Conservation (phyloP, 768 basidiomycete species). For the Steccherinum ochraceum region DNA sequence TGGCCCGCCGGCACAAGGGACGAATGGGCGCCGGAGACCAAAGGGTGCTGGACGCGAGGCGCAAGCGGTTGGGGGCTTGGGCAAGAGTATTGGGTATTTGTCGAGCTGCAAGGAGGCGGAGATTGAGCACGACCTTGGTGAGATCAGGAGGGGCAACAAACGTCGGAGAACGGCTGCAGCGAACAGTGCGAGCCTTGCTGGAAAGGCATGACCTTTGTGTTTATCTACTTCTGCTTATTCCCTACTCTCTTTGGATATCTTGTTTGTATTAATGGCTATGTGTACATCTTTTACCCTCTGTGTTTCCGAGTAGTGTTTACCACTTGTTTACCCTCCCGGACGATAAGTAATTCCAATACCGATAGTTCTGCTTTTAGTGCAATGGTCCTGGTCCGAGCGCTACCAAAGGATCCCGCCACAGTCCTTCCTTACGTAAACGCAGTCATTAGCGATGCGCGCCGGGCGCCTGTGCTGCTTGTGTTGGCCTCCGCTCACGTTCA, state of each 20-base stretch:
- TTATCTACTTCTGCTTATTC: neutral
- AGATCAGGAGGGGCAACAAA: constrained; percentile 75
- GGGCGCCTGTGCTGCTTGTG: neutral
- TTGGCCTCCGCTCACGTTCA: neutral
- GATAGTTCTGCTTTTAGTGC: too few relatives aligned
- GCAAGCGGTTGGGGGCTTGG: constrained; percentile 60
- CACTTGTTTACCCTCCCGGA: neutral
- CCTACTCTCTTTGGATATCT: neutral
- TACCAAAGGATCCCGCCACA: neutral
- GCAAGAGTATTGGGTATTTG: constrained; percentile 62
- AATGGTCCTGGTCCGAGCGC: too few relatives aligned
- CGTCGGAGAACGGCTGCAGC: constrained; percentile 37
- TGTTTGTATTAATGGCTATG: neutral
- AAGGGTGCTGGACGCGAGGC: constrained; percentile 41
- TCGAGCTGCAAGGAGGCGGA: constrained; percentile 59
- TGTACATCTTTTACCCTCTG: neutral
- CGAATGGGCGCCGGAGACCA: constrained; percentile 26
- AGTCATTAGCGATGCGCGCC: neutral
- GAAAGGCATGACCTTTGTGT: neutral
- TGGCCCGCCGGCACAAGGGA: constrained; percentile 12
- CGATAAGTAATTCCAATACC: too few relatives aligned
- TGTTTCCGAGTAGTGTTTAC: neutral
- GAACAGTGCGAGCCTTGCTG: constrained; percentile 1
- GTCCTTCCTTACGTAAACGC: neutral
- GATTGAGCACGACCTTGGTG: constrained; percentile 68